Percentiles rank a stretch among this genome's conserved stretches.
Evolutionary conservation across 176 grass and related monocot genomes (phyloP).

Genomic region (Hyparrhenia diplandra): DNA sequence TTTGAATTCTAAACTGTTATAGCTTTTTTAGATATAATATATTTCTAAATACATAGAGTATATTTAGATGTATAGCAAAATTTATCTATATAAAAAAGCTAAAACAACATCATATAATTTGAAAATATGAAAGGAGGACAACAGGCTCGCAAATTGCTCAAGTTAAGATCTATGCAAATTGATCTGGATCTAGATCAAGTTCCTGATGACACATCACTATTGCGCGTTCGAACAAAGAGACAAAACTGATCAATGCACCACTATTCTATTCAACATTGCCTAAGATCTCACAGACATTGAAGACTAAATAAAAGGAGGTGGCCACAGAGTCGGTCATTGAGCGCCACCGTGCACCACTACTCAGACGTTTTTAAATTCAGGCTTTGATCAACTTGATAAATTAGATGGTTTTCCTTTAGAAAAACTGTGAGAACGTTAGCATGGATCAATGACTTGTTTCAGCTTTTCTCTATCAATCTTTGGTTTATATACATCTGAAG

Average conservation of each 20-base stretch:
- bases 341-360: background rate
- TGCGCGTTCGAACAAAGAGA: background rate
- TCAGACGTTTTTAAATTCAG: no score
- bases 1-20: background rate
- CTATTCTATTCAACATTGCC: background rate
- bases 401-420: background rate
- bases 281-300: background rate
- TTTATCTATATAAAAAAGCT: no score
- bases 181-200: slow-evolving; percentile 31
- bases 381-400: no score
- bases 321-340: background rate
- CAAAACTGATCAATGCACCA: background rate
- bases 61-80: no score
- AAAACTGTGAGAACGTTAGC: background rate
- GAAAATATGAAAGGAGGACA: background rate
- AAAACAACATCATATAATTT: no score
- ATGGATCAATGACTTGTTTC: background rate
- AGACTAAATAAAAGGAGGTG: background rate
- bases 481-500: background rate
- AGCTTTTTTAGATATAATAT: no score
- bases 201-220: background rate
- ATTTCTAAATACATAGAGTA: no score
- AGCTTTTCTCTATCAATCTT: background rate
- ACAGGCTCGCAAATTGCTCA: background rate
- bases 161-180: background rate